Percentiles rank a stretch among this genome's conserved stretches.
These are phyloP conservation scores for Fraxinus paxiana DNA, from an alignment of 305 asterid species.

Conservation along the genomic window DNA sequence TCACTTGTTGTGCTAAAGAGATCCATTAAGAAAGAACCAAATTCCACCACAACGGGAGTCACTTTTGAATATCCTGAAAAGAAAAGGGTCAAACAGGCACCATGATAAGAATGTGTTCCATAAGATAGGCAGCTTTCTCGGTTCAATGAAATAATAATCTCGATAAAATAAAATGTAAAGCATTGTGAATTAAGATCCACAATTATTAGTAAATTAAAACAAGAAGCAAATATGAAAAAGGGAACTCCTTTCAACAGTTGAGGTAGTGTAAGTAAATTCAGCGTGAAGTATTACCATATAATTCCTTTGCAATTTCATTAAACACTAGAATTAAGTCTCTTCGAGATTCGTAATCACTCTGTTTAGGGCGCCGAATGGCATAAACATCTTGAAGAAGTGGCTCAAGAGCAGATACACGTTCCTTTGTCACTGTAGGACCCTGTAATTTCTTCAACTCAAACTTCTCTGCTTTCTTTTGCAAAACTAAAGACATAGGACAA, in stretches of 20 bases:
- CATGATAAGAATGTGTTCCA: neutral
- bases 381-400: constrained; percentile 61
- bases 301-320: constrained; percentile 71
- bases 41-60: constrained; percentile 71
- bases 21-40: constrained; percentile 93
- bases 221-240: constrained; percentile 1
- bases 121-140: neutral
- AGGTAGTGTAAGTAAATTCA: constrained; percentile 7
- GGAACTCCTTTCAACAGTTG: neutral
- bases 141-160: neutral
- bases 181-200: neutral
- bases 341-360: constrained; percentile 58
- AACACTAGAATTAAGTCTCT: constrained; percentile 62
- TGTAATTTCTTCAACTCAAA: constrained; percentile 51
- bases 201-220: neutral
- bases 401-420: constrained; percentile 43
- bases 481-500: constrained; percentile 45
- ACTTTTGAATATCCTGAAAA: constrained; percentile 52
- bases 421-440: constrained; percentile 38
- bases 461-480: constrained; percentile 62
- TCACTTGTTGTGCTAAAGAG: constrained; percentile 72
- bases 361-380: constrained; percentile 50
- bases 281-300: constrained; percentile 52
- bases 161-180: neutral
- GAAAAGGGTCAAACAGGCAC: constrained; percentile 6